phyloP scores from a whole-genome alignment of 345 rosid genomes.

The Dipteronia sinensis region DNA sequence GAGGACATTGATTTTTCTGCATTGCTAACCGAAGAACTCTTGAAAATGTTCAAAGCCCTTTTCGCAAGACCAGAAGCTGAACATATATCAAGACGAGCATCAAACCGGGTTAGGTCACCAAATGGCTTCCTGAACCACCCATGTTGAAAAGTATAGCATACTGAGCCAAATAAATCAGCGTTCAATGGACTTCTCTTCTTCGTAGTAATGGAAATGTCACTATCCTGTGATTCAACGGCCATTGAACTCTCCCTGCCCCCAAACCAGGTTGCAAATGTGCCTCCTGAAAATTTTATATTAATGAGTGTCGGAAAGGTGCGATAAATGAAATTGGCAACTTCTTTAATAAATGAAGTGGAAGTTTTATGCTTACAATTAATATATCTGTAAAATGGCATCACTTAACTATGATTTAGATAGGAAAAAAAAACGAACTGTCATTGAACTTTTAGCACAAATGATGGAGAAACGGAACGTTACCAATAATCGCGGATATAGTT shows the following conservation, averaged over 20 bases:
- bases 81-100: constrained; percentile 71
- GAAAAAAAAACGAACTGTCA: background rate
- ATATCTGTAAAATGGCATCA: background rate
- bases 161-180: constrained; percentile 75
- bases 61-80: constrained; percentile 65
- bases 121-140: constrained; percentile 67
- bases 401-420: background rate
- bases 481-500: constrained; percentile 69
- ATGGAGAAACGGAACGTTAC: constrained; percentile 33
- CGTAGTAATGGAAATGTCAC: constrained; percentile 14
- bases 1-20: constrained; percentile 47
- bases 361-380: background rate
- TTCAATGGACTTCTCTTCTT: constrained; percentile 56
- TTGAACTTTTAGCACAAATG: background rate
- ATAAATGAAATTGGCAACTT: constrained; percentile 2
- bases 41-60: constrained; percentile 43
- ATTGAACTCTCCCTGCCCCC: constrained; percentile 38
- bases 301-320: constrained; percentile 9
- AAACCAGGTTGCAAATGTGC: constrained; percentile 63
- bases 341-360: background rate
- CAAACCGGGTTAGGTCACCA: constrained; percentile 73
- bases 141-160: constrained; percentile 67
- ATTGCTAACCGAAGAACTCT: constrained; percentile 39
- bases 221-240: constrained; percentile 26
- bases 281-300: constrained; percentile 41